Base-by-base conservation (phyloP, 2,329 filamentous ascomycete genomes). In the Talaromyces sp. region DNA sequence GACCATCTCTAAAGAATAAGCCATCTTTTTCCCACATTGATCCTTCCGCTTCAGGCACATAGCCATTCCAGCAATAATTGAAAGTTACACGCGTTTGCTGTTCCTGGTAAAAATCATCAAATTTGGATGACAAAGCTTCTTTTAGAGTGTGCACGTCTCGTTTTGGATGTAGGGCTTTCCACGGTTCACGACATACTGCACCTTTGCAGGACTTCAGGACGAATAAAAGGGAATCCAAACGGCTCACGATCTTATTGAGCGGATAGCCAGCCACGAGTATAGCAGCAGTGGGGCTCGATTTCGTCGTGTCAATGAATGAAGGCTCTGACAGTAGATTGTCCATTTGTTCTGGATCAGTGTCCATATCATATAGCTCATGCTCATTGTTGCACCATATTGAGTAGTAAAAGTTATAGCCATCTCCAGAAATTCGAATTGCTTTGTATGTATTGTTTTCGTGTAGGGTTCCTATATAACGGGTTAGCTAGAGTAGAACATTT, bases 381-480 rank as follows among this genome's bases (percentile, higher is more conserved):
- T 89, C 86, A 56, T 85, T 85, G 14, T 75, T 87, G 67, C 88
- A 90, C 86, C 87, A 90, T 0, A 89, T 84, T 0, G 85, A 81
- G 66, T 90, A 90, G 63, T 86, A 84, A 5, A 89, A 69, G 66
- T 82, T 84, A 67, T 89, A 89, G 4, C 74, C 71, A 2, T 79
- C 69, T 0, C 80, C 74, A 4, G 85, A 75, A 6, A 88, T 71
- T n/a, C 85, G 79, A 21, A 86, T 65, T 0, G 78, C 80, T 71
- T 88, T 87, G 76, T 87, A 88, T 0, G 84, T 87, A 64, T 87
- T 86, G 63, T 80, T 80, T 17, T 35, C 32, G 10, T 35, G 32
- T 17, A 35, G 32, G 13, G 32, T 35, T 35, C 14, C 32, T 35
- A 35, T 35, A 5, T 46, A 41, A 38, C 62, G 64, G 60, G 66